Conservation (phyloP, 768 basidiomycete genomes). For the Mycena metata region DNA sequence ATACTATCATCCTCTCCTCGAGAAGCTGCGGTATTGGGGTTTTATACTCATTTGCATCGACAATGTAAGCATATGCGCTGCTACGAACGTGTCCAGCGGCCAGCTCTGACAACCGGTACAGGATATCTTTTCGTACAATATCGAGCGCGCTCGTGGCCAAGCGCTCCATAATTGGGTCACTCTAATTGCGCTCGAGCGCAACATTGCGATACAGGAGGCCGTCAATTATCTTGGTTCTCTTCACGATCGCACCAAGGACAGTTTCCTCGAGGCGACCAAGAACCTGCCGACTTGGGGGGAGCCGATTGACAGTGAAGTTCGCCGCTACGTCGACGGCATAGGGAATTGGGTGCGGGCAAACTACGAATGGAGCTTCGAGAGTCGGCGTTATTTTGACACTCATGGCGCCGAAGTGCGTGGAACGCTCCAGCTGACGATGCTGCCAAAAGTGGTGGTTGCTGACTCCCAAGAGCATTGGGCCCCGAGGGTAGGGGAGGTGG, state of each 20-base stretch:
- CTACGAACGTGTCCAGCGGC: background rate
- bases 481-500: background rate
- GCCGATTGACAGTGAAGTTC: constrained; percentile 10
- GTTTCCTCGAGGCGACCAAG: background rate
- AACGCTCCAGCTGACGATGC: constrained; percentile 6
- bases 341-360: constrained; percentile 11
- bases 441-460: constrained; percentile 4
- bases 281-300: constrained; percentile 1
- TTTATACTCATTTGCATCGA: constrained; percentile 11
- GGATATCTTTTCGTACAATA: constrained; percentile 6
- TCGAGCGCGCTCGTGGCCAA: constrained; percentile 9
- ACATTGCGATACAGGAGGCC: constrained; percentile 9
- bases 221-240: constrained; percentile 1
- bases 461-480: constrained; percentile 9
- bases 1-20: background rate
- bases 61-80: constrained; percentile 1
- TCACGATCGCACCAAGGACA: background rate
- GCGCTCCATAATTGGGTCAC: constrained; percentile 7
- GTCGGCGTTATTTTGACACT: constrained; percentile 7
- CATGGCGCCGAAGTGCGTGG: constrained; percentile 2
- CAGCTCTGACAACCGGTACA: background rate
- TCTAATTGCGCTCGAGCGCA: background rate
- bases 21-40: constrained; percentile 9
- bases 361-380: constrained; percentile 14
- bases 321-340: constrained; percentile 6